These are phyloP conservation scores for Rostrohypoxylon terebratum DNA, from an alignment of 495 filamentous ascomycete species.

Conservation along the genomic window DNA sequence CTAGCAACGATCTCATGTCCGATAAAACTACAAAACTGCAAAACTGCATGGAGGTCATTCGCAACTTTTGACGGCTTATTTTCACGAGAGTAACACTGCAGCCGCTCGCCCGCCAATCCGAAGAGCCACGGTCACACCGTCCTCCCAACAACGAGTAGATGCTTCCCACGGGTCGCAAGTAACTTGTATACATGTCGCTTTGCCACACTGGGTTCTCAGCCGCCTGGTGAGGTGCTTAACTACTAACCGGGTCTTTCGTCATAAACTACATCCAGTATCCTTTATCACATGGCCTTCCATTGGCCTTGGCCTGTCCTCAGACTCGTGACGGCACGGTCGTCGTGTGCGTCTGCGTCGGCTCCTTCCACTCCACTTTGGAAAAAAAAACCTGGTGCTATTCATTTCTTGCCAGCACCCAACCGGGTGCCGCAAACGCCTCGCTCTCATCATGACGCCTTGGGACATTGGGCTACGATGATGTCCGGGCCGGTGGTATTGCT, in stretches of 20 bases:
- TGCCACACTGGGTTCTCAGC: constrained; percentile 40
- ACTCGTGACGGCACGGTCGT: constrained; percentile 38
- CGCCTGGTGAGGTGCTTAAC: constrained; percentile 28
- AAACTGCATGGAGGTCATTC: constrained; percentile 42
- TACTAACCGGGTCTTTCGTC: constrained; percentile 39
- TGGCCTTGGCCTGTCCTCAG: constrained; percentile 34
- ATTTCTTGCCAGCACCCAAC: constrained; percentile 31
- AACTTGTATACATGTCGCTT: constrained; percentile 32
- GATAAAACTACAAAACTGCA: constrained; percentile 22
- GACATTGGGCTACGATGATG: constrained; percentile 25
- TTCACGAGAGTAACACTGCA: constrained; percentile 41
- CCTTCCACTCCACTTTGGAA: constrained; percentile 30
- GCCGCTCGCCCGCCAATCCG: constrained; percentile 27
- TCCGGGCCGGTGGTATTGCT: constrained; percentile 34
- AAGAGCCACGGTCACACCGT: constrained; percentile 27
- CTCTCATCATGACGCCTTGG: constrained; percentile 9
- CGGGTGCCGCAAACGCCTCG: constrained; percentile 25
- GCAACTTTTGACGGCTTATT: constrained; percentile 36
- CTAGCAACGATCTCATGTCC: constrained; percentile 26
- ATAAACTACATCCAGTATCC: constrained; percentile 39
- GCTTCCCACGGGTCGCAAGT: constrained; percentile 23
- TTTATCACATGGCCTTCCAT: constrained; percentile 35
- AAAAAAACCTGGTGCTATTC: constrained; percentile 13
- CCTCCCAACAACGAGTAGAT: constrained; percentile 34
- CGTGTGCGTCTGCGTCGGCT: constrained; percentile 31